A percentile compares a stretch with the other conserved stretches of the same genome.
Conservation (phyloP, 495 filamentous ascomycete genomes). For the Daldinia childiae region DNA sequence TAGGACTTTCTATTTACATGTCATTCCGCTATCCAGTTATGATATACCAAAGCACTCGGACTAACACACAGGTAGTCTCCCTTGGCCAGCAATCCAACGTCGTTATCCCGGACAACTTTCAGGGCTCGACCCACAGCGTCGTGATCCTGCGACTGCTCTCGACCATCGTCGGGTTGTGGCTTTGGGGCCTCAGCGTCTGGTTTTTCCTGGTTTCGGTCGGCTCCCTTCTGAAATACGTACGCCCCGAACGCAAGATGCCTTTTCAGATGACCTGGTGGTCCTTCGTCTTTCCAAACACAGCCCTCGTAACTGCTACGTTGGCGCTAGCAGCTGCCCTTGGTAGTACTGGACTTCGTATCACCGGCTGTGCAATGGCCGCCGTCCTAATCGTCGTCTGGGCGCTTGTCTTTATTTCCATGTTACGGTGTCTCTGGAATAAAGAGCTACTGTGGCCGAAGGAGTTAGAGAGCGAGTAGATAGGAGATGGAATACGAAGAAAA, state of each 20-base stretch:
- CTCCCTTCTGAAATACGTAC: slow-evolving; percentile 78
- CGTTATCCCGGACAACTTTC: slow-evolving; percentile 54
- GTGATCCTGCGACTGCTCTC: slow-evolving; percentile 54
- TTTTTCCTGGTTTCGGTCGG: slow-evolving; percentile 85
- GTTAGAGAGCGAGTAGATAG: slow-evolving; percentile 69
- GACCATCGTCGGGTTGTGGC: slow-evolving; percentile 71
- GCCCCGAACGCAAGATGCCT: slow-evolving; percentile 63
- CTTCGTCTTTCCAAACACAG: slow-evolving; percentile 89
- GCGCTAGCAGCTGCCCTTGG: slow-evolving; percentile 73
- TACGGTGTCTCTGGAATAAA: slow-evolving; percentile 68
- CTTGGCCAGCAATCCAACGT: slow-evolving; percentile 52
- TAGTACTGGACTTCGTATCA: slow-evolving; percentile 67
- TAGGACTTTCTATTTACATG: slow-evolving; percentile 11
- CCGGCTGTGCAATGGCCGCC: slow-evolving; percentile 72
- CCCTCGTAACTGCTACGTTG: slow-evolving; percentile 76
- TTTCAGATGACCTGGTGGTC: slow-evolving; percentile 92
- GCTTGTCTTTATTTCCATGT: slow-evolving; percentile 75
- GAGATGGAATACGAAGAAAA: neutral
- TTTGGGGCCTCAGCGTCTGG: slow-evolving; percentile 87
- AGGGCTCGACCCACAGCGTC: slow-evolving; percentile 49
- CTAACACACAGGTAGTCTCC: slow-evolving; percentile 43
- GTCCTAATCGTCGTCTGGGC: slow-evolving; percentile 74
- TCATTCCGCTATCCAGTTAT: neutral
- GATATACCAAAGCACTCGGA: neutral
- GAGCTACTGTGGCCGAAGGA: slow-evolving; percentile 73